These are phyloP conservation scores for Iris macrosiphon DNA, from an alignment of 106 monocot genomes.

Conservation along the genomic window DNA sequence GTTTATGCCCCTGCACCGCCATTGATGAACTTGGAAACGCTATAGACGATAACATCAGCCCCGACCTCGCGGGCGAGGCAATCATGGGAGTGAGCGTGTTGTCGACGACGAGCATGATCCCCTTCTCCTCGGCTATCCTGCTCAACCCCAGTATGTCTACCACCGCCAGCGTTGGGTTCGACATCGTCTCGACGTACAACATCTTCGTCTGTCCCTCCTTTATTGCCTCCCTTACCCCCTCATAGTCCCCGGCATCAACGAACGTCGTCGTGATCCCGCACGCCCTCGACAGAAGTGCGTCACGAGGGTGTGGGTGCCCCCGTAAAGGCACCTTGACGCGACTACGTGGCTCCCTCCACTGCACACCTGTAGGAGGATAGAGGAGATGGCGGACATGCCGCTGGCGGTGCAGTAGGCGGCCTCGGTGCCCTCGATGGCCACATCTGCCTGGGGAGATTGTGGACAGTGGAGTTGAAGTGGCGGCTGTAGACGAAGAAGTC, in stretches of 20 bases:
- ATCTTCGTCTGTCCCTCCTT: conserved; percentile 48
- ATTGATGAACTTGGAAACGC: conserved; percentile 83
- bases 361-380: conserved; percentile 57
- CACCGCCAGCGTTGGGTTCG: conserved; percentile 68
- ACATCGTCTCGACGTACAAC: conserved; percentile 54
- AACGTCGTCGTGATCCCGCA: too few relatives aligned
- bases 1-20: conserved; percentile 85
- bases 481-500: conserved; percentile 85
- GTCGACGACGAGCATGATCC: conserved; percentile 70
- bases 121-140: too few relatives aligned
- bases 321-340: conserved; percentile 66
- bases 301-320: conserved; percentile 70
- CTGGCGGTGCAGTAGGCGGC: conserved; percentile 83
- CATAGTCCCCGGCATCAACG: conserved; percentile 39
- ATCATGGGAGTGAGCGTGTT: conserved; percentile 86
- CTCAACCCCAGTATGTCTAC: conserved; percentile 47
- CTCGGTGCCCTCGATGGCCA: conserved; percentile 73
- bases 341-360: conserved; percentile 65
- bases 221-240: conserved; percentile 36
- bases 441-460: conserved; percentile 74
- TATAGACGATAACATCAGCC: conserved; percentile 76
- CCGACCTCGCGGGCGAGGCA: conserved; percentile 66
- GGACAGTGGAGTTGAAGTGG: conserved; percentile 83
- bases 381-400: conserved; percentile 76
- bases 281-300: conserved; percentile 41